Base-by-base conservation (phyloP, 225 moss, liverwort and hornwort genomes). In the Thuidium tamariscinum region DNA sequence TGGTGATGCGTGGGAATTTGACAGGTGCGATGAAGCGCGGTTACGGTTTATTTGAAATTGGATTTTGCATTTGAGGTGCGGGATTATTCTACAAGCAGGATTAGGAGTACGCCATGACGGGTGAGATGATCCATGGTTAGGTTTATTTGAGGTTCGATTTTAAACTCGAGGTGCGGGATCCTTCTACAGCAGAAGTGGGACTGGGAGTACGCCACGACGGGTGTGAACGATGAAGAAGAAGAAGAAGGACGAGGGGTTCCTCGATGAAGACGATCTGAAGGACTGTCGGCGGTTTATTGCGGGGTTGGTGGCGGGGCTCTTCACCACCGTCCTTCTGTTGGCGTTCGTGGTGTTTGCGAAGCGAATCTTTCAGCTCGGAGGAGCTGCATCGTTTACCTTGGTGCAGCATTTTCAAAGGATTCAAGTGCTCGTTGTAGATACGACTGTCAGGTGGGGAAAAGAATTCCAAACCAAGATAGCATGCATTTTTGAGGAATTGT, bases 231-330 rank as follows among this genome's bases (percentile, higher is more conserved):
- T 89, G 91, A 87, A 65, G 82, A 89, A 82, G 59, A 84, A 69
- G 54, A 71, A 69, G 48, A 84, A 44, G 7, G 71, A 77, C 54
- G 86, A 87, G 71, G 26, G 79, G 49, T 87, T 83, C 67, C 59
- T 92, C 79, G 68, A 78, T 55, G 90, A 88, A 74, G 88, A 90
- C 42, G 88, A 88, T 62, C 46, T 81, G 60, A 74, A 37, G 57
- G 92, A 90, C 30, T 82, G 88, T 54, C 88, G 90, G 55, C 90
- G 86, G 18, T 92, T 92, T 62, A 84, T 86, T 79, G 76, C 88
- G 13, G 92, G 92, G 44, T 68, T 92, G 84, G 56, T 92, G 36
- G 86, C 86, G 29, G 92, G 92, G 61, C 59, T 90, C 39, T 42
- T 92, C 73, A 74, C 79, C 26, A 90, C 92, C 63, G 16, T 71